Base-by-base conservation (phyloP, 805 yeast genomes). In the Myxozyma monticola region DNA sequence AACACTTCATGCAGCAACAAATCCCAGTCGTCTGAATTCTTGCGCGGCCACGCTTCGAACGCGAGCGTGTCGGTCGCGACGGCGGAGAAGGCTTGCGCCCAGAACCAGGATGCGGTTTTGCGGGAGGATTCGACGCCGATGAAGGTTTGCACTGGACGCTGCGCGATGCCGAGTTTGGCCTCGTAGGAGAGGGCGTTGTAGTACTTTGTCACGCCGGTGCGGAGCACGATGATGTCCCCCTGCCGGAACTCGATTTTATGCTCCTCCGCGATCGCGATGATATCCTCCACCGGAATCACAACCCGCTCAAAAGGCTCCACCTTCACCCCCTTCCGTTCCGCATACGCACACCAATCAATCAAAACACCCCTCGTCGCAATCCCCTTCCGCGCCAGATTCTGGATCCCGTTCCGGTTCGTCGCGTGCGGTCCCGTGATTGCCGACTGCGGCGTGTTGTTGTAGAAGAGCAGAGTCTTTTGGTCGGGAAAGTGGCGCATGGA, bases 41-140 rank as follows among this genome's bases (percentile, higher is more conserved):
- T 3, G 4, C 40, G 24, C 36, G 47, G 47, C 40, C 40, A 35
- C 9, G 47, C 47, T 43, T 43, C 47, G 18, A 43, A 43, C n/a
- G 47, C 3, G 12, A 35, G 6, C 6, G 47, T 43, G 25, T 43
- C 40, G 8, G 40, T 43, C 9, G 40, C 47, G 20, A 43, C 40
- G 24, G 40, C 47, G 26, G 47, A 21, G 28, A 43, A 36, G 2
- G 39, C 3, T 26, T 26, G 47, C n/a, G n/a, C 20, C 40, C 40
- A 43, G 21, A 43, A 35, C 39, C 35, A 35, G 17, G 24, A 24
- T 4, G 35, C 40, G 2, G 35, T 43, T 17, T 25, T 34, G 10
- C 35, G 24, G 40, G n/a, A 4, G 35, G 31, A 24, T 10, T 15
- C 22, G n/a, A 43, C 35, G 21, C 47, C 47, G 14, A 43, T 43